These are phyloP conservation scores for Leucocoprinus birnbaumii DNA, from an alignment of 768 basidiomycete species.

Conservation along the genomic window DNA sequence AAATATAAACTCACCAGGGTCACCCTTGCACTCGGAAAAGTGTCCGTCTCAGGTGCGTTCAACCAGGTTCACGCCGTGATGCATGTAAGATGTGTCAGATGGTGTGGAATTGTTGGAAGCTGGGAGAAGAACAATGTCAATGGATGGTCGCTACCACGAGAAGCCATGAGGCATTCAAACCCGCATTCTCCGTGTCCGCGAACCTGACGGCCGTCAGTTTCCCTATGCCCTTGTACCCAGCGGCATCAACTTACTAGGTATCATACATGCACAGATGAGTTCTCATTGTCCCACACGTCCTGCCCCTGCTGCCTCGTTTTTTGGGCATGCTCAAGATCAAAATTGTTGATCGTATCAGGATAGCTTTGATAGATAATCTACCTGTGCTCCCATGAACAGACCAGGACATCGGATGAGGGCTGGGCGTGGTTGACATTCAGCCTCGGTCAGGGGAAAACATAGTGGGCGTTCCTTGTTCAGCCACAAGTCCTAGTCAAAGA, in stretches of 20 bases:
- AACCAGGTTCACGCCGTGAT: too few species aligned
- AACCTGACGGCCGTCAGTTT: neutral
- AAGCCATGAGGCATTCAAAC: neutral
- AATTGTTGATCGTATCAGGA: neutral
- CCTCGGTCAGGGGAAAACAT: too few species aligned
- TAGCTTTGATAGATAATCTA: neutral
- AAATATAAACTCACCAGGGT: constrained; percentile 5
- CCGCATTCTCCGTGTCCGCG: neutral
- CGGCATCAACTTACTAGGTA: neutral
- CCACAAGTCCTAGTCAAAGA: too few species aligned
- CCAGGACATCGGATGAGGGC: too few species aligned
- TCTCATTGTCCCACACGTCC: neutral
- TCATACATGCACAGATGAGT: neutral
- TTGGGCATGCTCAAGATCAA: neutral
- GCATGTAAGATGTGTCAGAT: neutral
- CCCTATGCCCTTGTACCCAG: neutral
- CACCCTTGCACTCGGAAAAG: neutral
- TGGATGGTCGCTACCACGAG: neutral
- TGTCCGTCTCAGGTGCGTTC: neutral
- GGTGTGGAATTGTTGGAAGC: neutral
- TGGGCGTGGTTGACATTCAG: too few species aligned
- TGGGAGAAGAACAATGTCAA: neutral
- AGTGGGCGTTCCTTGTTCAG: too few species aligned
- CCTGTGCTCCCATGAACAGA: too few species aligned
- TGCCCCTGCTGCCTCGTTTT: neutral